These are phyloP conservation scores for Penicillium desertorum DNA, from an alignment of 495 filamentous ascomycete genomes.

Conservation along the genomic window DNA sequence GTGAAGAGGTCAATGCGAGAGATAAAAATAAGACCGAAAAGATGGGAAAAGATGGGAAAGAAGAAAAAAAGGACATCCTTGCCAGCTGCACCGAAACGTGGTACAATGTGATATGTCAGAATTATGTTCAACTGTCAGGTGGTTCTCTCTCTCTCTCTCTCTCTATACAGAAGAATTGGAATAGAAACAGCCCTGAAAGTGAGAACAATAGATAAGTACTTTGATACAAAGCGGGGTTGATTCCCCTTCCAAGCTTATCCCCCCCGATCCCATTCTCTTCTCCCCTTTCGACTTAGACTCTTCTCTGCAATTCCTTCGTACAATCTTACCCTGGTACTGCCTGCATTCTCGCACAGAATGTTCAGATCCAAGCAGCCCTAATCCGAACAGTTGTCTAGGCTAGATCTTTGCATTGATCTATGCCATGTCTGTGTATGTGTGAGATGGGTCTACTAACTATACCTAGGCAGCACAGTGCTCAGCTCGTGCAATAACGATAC, in stretches of 20 bases:
- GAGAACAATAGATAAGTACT: neutral
- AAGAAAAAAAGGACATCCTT: constrained; percentile 14
- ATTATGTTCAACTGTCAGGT: neutral
- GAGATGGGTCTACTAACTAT: neutral
- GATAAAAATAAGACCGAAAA: neutral
- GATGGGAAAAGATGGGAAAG: neutral
- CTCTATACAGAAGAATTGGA: neutral
- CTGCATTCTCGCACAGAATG: constrained; percentile 13
- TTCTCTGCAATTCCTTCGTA: too few relatives aligned
- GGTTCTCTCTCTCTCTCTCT: neutral
- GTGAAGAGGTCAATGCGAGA: neutral
- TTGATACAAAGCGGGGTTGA: constrained; percentile 9
- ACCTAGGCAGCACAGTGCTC: constrained; percentile 1
- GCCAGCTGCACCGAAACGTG: constrained; percentile 33
- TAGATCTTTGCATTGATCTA: constrained; percentile 17
- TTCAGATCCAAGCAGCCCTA: constrained; percentile 25
- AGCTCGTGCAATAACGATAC: constrained; percentile 1
- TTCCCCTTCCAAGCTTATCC: too few relatives aligned
- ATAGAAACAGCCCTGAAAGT: too few relatives aligned
- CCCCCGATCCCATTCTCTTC: too few relatives aligned
- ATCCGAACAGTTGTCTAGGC: constrained; percentile 21
- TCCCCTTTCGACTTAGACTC: too few relatives aligned
- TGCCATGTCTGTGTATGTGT: neutral
- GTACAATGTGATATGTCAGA: constrained; percentile 30
- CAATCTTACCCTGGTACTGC: constrained; percentile 1